Percentiles rank a stretch among this genome's conserved stretches.
Conservation (phyloP, 225 moss, liverwort and hornwort species). For the Pleurozium schreberi region DNA sequence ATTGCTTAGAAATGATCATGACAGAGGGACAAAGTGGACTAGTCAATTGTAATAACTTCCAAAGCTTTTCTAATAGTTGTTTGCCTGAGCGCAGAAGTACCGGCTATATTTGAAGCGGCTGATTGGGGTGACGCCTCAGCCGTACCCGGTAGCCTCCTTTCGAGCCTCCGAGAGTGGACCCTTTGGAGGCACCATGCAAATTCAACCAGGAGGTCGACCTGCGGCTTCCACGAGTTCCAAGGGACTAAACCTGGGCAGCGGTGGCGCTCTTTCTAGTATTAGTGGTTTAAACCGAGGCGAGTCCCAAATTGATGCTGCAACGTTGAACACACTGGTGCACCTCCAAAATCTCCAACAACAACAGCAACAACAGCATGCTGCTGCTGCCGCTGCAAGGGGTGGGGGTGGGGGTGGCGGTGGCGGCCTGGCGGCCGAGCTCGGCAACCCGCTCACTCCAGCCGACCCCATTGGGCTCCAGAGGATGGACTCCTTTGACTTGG, state of each 20-base stretch:
- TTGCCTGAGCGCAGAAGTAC: slow-evolving; percentile 62
- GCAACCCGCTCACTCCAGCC: not conserved
- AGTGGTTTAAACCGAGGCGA: slow-evolving; percentile 14
- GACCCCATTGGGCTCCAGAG: slow-evolving; percentile 52
- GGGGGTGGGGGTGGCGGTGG: not conserved
- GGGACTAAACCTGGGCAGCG: slow-evolving; percentile 35
- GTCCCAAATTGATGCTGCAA: slow-evolving; percentile 48
- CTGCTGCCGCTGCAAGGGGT: no score
- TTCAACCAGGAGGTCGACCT: slow-evolving; percentile 86
- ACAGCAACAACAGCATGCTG: not conserved
- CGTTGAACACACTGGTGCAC: slow-evolving; percentile 56
- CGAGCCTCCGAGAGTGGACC: slow-evolving; percentile 58
- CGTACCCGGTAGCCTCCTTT: slow-evolving; percentile 72
- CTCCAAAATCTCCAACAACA: slow-evolving; percentile 51
- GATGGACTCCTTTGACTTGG: slow-evolving; percentile 70
- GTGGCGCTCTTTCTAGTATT: not conserved
- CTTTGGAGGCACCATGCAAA: slow-evolving; percentile 87
- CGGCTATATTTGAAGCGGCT: slow-evolving; percentile 79
- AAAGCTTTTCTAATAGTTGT: not conserved
- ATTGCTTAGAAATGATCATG: not conserved
- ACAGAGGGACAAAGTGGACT: not conserved
- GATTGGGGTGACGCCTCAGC: slow-evolving; percentile 61
- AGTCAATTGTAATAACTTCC: not conserved
- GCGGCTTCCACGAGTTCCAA: slow-evolving; percentile 49
- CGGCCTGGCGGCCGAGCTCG: not conserved